Base-by-base conservation (phyloP, 768 basidiomycete genomes). In the Mycena leptocephala region DNA sequence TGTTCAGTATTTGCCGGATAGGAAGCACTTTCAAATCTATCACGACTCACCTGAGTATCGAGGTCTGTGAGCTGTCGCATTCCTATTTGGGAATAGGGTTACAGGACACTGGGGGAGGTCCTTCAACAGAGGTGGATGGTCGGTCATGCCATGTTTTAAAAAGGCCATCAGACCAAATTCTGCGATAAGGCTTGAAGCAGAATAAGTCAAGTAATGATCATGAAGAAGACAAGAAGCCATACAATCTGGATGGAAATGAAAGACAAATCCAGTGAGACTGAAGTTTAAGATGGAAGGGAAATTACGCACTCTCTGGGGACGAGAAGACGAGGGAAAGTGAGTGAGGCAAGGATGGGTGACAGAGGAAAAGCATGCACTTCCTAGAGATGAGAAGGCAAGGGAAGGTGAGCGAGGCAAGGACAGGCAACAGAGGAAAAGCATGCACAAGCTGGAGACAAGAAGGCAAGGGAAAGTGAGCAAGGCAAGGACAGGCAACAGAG, bases 111-210 rank as follows among this genome's bases (percentile, higher is more conserved):
- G 59, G n/a, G 35, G 24, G 59, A 37, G 32, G 20, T 48, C 16
- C 46, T 48, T 48, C 46, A 39, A 39, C n/a, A n/a, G n/a, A n/a
- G n/a, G n/a, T n/a, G n/a, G n/a, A n/a, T n/a, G n/a, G n/a, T n/a
- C n/a, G 55, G n/a, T 22, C 32, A 22, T 61, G 11, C 30, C 33
- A 61, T 35, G 59, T 61, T 37, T 61, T 20, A 61, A 61, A 32
- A 61, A 61, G 59, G 59, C 59, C 59, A 61, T 61, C 10, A 5
- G 6, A 8, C 59, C 59, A 61, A 37, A 61, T 61, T 16, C n/a
- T n/a, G 59, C 5, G 30, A 37, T 61, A 61, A 61, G 59, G 59
- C 59, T 61, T 14, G 32, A 35, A 61, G 59, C 59, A 61, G 59
- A 61, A 61, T 33, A 35, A 61, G 22, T 61, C 24, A n/a, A 37